Conservation (phyloP, 2,329 filamentous ascomycete species). For the Fusarium azukiicola region DNA sequence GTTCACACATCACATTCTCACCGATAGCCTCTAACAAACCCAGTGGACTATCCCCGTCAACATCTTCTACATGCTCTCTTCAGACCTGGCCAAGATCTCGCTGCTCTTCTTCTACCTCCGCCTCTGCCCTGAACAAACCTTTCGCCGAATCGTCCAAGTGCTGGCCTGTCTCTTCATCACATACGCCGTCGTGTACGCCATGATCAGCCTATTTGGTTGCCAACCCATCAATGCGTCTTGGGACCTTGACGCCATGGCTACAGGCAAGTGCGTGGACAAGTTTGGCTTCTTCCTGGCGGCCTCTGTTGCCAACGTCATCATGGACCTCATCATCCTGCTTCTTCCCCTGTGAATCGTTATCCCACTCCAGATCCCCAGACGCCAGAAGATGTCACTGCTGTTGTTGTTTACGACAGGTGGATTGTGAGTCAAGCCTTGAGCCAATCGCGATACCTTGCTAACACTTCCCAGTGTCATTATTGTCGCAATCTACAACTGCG, state of each 20-base stretch:
- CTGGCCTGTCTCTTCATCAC: conserved; percentile 34
- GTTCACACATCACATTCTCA: accelerated
- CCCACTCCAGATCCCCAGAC: conserved; percentile 43
- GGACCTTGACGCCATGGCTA: conserved; percentile 47
- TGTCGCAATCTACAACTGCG: conserved; percentile 49
- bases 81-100: conserved; percentile 50
- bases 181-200: conserved; percentile 48
- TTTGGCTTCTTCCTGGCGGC: conserved; percentile 51
- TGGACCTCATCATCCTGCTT: conserved; percentile 47
- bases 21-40: not conserved
- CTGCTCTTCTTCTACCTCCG: conserved; percentile 51
- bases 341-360: conserved; percentile 43
- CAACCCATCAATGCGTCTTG: conserved; percentile 49
- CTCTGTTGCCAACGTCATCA: conserved; percentile 49
- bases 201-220: conserved; percentile 49
- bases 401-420: conserved; percentile 49
- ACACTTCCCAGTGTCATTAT: conserved; percentile 39
- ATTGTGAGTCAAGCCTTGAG: conserved; percentile 30
- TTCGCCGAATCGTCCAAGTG: conserved; percentile 36
- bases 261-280: conserved; percentile 49
- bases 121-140: conserved; percentile 45
- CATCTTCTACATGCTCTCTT: conserved; percentile 52
- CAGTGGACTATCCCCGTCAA: conserved; percentile 52
- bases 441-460: not conserved
- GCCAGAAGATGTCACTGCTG: conserved; percentile 43